Conservation (phyloP, 208 protist genomes). For the Acanthamoeba sp. region DNA sequence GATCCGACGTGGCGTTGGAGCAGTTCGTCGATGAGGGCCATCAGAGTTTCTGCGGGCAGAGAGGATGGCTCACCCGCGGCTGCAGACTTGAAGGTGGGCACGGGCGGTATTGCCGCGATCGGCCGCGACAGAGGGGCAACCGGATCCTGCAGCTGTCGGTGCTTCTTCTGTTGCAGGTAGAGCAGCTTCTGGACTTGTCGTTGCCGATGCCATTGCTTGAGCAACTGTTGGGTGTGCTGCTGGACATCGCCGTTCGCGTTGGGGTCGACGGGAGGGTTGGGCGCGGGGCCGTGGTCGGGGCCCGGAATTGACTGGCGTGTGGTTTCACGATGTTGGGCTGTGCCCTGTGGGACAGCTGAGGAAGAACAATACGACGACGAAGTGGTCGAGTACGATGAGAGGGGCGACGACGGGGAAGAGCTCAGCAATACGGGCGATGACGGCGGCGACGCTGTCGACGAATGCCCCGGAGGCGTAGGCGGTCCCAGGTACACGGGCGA, state of each 20-base stretch:
- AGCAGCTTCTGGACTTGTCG: slow-evolving; percentile 48
- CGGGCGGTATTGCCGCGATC: background rate
- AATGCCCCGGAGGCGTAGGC: background rate
- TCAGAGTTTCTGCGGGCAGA: background rate
- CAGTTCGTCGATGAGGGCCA: slow-evolving; percentile 29
- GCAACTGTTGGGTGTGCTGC: slow-evolving; percentile 44
- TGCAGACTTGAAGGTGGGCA: background rate
- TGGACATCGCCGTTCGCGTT: background rate
- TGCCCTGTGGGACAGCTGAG: too few relatives aligned
- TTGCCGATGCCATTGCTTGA: slow-evolving; percentile 21
- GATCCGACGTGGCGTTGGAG: background rate
- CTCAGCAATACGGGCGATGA: background rate
- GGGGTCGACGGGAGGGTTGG: background rate
- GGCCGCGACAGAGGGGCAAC: too few relatives aligned
- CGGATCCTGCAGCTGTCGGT: background rate
- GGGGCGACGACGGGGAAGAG: background rate
- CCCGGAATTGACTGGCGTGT: too few relatives aligned
- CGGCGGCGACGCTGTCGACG: background rate
- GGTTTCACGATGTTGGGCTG: too few relatives aligned
- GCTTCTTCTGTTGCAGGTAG: slow-evolving; percentile 34
- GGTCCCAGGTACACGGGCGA: too few relatives aligned
- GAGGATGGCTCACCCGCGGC: background rate
- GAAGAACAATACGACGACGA: too few relatives aligned
- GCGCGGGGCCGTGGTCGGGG: too few relatives aligned
- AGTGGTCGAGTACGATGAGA: background rate